Conservation (phyloP, 2,329 filamentous ascomycete species). For the Westerdykella sp. region DNA sequence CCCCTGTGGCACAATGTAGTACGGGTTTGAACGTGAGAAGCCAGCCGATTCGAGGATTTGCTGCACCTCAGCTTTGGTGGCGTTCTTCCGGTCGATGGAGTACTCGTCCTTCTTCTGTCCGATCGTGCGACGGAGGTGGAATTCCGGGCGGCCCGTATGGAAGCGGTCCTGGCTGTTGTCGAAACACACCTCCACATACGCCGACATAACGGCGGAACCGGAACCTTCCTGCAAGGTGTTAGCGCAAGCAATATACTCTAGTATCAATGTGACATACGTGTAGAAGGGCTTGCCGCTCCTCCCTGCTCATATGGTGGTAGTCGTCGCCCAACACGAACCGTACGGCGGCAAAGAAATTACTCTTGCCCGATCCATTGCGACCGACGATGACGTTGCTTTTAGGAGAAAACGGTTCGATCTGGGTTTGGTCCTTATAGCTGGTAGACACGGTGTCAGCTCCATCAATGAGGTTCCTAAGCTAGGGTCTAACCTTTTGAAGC, state of each 20-base stretch:
- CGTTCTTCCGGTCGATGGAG: constrained; percentile 92
- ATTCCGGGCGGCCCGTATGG: constrained; percentile 83
- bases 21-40: constrained; percentile 94
- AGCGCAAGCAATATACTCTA: constrained; percentile 10
- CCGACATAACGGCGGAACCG: constrained; percentile 95
- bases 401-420: constrained; percentile 95
- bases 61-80: constrained; percentile 89
- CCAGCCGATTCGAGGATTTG: constrained; percentile 93
- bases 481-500: constrained; percentile 82
- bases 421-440: constrained; percentile 98
- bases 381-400: constrained; percentile 98
- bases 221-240: constrained; percentile 65
- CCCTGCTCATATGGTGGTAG: constrained; percentile 90
- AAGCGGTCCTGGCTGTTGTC: constrained; percentile 97
- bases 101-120: constrained; percentile 98
- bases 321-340: constrained; percentile 97
- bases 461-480: background rate
- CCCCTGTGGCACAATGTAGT: constrained; percentile 97
- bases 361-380: constrained; percentile 98
- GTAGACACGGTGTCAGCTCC: constrained; percentile 10
- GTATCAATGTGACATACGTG: constrained; percentile 49
- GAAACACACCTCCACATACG: constrained; percentile 99
- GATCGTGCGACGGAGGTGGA: constrained; percentile 87
- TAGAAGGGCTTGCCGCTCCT: constrained; percentile 91
- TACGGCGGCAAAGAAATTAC: constrained; percentile 98